Percentiles rank a stretch among this genome's conserved stretches.
These are phyloP conservation scores for Hsuehochloa calcarea DNA, from an alignment of 176 grass and related monocot species.

Conservation along the genomic window DNA sequence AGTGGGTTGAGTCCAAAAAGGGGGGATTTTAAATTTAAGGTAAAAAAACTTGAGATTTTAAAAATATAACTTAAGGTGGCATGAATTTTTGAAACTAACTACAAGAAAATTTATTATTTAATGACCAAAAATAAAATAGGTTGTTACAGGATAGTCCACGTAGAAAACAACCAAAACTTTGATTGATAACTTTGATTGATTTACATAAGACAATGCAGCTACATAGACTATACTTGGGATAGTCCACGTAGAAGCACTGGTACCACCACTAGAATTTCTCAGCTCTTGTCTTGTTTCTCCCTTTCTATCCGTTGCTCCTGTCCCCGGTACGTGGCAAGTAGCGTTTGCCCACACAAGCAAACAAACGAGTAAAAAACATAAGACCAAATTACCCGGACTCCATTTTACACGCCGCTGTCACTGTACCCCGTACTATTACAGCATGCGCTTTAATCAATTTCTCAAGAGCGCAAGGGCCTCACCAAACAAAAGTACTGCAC, in stretches of 20 bases:
- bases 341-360: conserved; percentile 17
- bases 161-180: not conserved
- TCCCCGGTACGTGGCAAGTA: not conserved
- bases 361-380: conserved; percentile 22
- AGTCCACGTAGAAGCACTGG: not conserved
- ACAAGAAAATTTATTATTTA: too few relatives aligned
- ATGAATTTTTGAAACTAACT: too few relatives aligned
- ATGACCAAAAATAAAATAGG: too few relatives aligned
- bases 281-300: not conserved
- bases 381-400: not conserved
- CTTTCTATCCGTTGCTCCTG: conserved; percentile 18
- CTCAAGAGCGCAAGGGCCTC: not conserved
- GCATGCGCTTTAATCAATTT: conserved; percentile 18
- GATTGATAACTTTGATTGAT: not conserved
- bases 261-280: not conserved
- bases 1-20: too few relatives aligned
- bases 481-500: conserved; percentile 26
- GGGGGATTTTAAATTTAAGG: too few relatives aligned
- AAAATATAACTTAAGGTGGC: too few relatives aligned
- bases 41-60: too few relatives aligned
- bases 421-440: not conserved
- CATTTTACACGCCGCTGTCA: conserved; percentile 5
- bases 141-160: too few relatives aligned
- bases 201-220: not conserved
- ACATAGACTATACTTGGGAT: too few relatives aligned